Conservation (phyloP, 169 alveolate species). For the Plasmodium falciparum region DNA sequence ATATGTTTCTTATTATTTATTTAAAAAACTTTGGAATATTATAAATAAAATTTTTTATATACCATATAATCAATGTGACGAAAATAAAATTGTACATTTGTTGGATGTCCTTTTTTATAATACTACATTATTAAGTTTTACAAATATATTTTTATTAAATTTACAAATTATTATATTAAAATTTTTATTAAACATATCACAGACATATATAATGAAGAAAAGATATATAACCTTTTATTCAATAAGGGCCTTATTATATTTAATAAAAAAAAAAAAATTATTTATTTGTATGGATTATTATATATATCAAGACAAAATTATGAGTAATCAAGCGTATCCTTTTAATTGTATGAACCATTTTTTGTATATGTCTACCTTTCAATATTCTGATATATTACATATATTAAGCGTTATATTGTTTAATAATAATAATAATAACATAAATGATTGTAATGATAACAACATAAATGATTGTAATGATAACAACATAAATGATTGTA, state of each 20-base stretch:
- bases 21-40: constrained; percentile 16
- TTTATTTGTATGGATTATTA: not conserved
- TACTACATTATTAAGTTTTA: constrained; percentile 31
- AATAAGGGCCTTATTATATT: constrained; percentile 33
- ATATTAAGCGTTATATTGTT: constrained; percentile 5
- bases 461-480: too few relatives aligned
- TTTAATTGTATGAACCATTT: constrained; percentile 13
- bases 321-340: too few relatives aligned
- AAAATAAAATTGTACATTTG: constrained; percentile 3
- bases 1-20: constrained; percentile 61
- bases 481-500: too few relatives aligned
- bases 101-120: constrained; percentile 20
- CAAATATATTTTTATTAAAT: constrained; percentile 11
- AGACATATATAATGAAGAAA: constrained; percentile 16
- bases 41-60: constrained; percentile 10
- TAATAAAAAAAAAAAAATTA: constrained; percentile 35
- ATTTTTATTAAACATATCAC: constrained; percentile 20
- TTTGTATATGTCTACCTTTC: constrained; percentile 29
- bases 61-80: not conserved
- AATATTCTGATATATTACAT: constrained; percentile 11
- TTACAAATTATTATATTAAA: constrained; percentile 40
- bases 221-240: constrained; percentile 30
- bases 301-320: not conserved
- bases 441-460: too few relatives aligned
- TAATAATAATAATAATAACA: too few relatives aligned